Conservation (phyloP, 2,329 filamentous ascomycete species). For the Scopulariopsis brevicaulis region DNA sequence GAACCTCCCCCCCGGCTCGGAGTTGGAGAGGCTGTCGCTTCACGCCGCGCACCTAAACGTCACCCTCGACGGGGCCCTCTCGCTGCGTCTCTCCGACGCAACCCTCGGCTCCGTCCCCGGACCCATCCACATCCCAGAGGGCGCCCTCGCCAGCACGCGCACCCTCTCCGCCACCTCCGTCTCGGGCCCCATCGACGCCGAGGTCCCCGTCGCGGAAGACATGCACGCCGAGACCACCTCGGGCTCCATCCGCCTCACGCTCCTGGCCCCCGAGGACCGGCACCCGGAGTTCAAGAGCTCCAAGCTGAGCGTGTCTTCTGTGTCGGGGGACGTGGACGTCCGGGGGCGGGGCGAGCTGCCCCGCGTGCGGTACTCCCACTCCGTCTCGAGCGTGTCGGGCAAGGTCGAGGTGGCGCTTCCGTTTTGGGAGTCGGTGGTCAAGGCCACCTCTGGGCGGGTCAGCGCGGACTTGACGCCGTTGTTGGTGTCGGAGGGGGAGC, state of each 20-base stretch:
- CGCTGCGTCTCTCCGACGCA: slow-evolving; percentile 16
- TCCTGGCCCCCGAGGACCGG: slow-evolving; percentile 28
- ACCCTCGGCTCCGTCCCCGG: slow-evolving; percentile 25
- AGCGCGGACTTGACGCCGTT: slow-evolving; percentile 30
- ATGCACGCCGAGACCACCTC: slow-evolving; percentile 31
- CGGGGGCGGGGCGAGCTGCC: slow-evolving; percentile 28
- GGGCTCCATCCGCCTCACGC: slow-evolving; percentile 26
- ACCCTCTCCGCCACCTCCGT: background rate
- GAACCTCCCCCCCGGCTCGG: slow-evolving; percentile 28
- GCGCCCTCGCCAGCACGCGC: slow-evolving; percentile 8
- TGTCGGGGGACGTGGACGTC: slow-evolving; percentile 30
- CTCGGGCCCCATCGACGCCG: slow-evolving; percentile 24
- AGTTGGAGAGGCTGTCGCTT: slow-evolving; percentile 24
- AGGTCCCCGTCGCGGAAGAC: slow-evolving; percentile 35
- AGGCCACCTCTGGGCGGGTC: slow-evolving; percentile 28
- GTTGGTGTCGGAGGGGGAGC: slow-evolving; percentile 16
- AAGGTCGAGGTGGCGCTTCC: slow-evolving; percentile 26
- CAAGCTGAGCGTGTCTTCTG: slow-evolving; percentile 24
- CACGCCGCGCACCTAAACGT: slow-evolving; percentile 26
- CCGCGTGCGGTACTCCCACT: slow-evolving; percentile 32
- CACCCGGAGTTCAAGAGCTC: slow-evolving; percentile 23
- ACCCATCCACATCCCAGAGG: slow-evolving; percentile 20
- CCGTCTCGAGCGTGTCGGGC: slow-evolving; percentile 32
- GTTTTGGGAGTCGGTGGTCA: slow-evolving; percentile 22
- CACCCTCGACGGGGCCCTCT: slow-evolving; percentile 25